Conservation (phyloP, 116 monocot species). For the Zostera marina region DNA sequence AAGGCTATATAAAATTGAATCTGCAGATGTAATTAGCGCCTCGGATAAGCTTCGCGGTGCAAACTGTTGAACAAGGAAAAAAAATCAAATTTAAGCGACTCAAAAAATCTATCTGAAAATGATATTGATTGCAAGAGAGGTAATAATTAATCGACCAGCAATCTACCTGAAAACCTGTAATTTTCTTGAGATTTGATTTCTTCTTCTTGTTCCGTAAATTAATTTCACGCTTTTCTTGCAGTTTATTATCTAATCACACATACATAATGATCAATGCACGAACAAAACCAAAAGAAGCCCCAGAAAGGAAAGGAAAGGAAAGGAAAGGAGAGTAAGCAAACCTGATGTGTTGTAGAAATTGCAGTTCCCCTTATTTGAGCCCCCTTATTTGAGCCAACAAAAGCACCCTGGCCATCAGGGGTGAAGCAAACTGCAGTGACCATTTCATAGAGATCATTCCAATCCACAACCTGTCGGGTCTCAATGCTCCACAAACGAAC, state of each 20-base stretch:
- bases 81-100: background rate
- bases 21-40: slow-evolving; percentile 61
- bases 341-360: slow-evolving; percentile 54
- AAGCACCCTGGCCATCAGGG: slow-evolving; percentile 52
- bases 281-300: background rate
- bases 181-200: slow-evolving; percentile 58
- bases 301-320: background rate
- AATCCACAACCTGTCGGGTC: slow-evolving; percentile 67
- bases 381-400: slow-evolving; percentile 30
- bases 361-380: slow-evolving; percentile 29
- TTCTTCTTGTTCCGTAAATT: slow-evolving; percentile 62
- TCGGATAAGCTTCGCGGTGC: slow-evolving; percentile 41
- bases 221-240: slow-evolving; percentile 31
- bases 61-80: slow-evolving; percentile 25
- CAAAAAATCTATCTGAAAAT: background rate
- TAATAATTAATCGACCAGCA: background rate
- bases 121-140: background rate
- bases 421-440: slow-evolving; percentile 79
- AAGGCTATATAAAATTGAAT: slow-evolving; percentile 14
- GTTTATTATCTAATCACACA: slow-evolving; percentile 43
- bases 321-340: too few species aligned
- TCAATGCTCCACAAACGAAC: slow-evolving; percentile 82
- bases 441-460: slow-evolving; percentile 83
- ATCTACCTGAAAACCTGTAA: slow-evolving; percentile 75
- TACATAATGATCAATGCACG: background rate